A percentile compares a stretch with the other conserved stretches of the same genome.
Conservation (phyloP, 2,329 filamentous ascomycete species). For the Trichocomaceae sp. region DNA sequence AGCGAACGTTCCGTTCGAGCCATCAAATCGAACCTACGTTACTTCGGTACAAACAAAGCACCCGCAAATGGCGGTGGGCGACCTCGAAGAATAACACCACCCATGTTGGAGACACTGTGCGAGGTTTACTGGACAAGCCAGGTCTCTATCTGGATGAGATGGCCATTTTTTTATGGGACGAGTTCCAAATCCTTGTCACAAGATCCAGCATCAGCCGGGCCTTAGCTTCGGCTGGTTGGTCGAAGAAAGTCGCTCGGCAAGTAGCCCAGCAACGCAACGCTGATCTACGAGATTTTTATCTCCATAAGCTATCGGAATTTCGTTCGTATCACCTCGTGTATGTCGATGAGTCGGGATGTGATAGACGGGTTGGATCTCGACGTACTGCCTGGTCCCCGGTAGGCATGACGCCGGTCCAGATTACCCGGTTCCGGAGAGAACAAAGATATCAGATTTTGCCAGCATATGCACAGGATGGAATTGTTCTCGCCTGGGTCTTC, state of each 20-base stretch:
- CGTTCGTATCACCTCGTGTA: conserved; percentile 23
- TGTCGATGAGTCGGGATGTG: conserved; percentile 15
- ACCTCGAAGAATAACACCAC: conserved; percentile 19
- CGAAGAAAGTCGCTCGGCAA: conserved; percentile 17
- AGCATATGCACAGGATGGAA: conserved; percentile 26
- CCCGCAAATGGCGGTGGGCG: conserved; percentile 5
- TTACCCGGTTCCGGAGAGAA: conserved; percentile 18
- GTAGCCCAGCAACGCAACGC: conserved; percentile 26
- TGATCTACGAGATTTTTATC: conserved; percentile 29
- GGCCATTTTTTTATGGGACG: background rate
- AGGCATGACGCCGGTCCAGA: conserved; percentile 23
- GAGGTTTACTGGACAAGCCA: conserved; percentile 22
- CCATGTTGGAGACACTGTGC: conserved; percentile 24
- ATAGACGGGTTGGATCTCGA: conserved; percentile 29
- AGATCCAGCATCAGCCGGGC: conserved; percentile 16
- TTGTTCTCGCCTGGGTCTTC: conserved; percentile 25
- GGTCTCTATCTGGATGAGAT: conserved; percentile 16
- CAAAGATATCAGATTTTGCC: conserved; percentile 16
- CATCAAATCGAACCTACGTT: conserved; percentile 13
- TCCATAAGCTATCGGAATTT: conserved; percentile 27
- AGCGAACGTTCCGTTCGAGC: too few species aligned
- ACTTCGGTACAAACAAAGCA: conserved; percentile 13
- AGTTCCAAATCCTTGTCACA: conserved; percentile 14
- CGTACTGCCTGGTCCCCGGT: conserved; percentile 30
- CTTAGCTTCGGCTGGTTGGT: conserved; percentile 18